These are phyloP conservation scores for Bondarzewia mesenterica DNA, from an alignment of 1,284 basidiomycete species.

Conservation along the genomic window DNA sequence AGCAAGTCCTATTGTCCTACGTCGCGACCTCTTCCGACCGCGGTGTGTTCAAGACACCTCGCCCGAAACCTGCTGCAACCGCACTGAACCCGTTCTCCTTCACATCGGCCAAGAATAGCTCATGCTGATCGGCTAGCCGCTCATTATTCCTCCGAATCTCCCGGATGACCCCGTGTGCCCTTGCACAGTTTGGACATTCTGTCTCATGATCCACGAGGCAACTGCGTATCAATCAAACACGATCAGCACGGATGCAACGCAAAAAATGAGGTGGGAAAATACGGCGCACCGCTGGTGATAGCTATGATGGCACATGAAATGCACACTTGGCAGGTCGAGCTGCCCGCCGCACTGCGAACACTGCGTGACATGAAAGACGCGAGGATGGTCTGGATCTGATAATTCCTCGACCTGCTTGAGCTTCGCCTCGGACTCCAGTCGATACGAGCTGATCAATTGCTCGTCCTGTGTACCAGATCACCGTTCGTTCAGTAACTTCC, in stretches of 20 bases:
- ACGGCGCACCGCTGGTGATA: constrained; percentile 81
- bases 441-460: constrained; percentile 80
- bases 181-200: constrained; percentile 84
- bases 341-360: constrained; percentile 85
- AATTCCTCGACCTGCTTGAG: constrained; percentile 77
- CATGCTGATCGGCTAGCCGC: constrained; percentile 76
- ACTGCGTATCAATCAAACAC: constrained; percentile 27
- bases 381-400: constrained; percentile 66
- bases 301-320: constrained; percentile 98
- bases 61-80: constrained; percentile 74
- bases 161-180: constrained; percentile 81
- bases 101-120: constrained; percentile 83
- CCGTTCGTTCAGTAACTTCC: neutral
- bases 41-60: constrained; percentile 53
- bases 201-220: constrained; percentile 81
- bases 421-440: constrained; percentile 77
- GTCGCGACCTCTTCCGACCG: constrained; percentile 9
- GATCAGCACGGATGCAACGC: neutral
- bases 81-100: constrained; percentile 79
- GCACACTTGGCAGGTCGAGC: constrained; percentile 86
- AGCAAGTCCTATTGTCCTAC: neutral
- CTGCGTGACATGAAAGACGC: constrained; percentile 89
- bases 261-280: neutral
- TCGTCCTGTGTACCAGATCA: constrained; percentile 51
- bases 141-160: constrained; percentile 85